Evolutionary conservation across 768 basidiomycete genomes (phyloP).

Genomic region (Rhizopogon rudus): DNA sequence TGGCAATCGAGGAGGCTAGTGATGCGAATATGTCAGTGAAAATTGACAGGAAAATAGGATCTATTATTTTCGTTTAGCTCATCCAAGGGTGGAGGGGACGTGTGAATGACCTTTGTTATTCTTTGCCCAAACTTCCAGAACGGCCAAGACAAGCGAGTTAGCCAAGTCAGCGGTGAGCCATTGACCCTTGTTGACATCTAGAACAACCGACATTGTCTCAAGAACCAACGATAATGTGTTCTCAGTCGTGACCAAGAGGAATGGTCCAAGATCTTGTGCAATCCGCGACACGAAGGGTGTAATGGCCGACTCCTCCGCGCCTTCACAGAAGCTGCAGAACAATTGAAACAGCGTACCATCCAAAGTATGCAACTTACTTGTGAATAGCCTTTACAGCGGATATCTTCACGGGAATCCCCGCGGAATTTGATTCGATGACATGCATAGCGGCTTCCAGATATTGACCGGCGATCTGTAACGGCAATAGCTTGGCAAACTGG

Average conservation of each 20-base stretch:
- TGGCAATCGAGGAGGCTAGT: constrained; percentile 56
- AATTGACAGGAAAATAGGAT: constrained; percentile 86
- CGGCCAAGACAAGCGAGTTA: constrained; percentile 55
- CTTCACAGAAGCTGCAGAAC: constrained; percentile 62
- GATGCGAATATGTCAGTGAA: constrained; percentile 75
- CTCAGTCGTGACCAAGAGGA: constrained; percentile 74
- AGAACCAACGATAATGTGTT: constrained; percentile 87
- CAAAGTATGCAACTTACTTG: constrained; percentile 54
- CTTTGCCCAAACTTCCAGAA: constrained; percentile 80
- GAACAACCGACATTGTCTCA: constrained; percentile 76
- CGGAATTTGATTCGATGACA: constrained; percentile 69
- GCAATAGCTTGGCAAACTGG: constrained; percentile 74
- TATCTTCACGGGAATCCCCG: constrained; percentile 85
- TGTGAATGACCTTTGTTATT: constrained; percentile 69
- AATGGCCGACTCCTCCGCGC: constrained; percentile 51
- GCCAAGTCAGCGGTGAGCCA: constrained; percentile 73
- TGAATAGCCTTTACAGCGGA: constrained; percentile 92
- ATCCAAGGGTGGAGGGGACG: background rate
- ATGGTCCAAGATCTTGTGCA: constrained; percentile 77
- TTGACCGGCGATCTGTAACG: constrained; percentile 67
- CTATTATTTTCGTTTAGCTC: constrained; percentile 32
- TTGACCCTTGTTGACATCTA: constrained; percentile 65
- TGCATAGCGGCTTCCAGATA: constrained; percentile 86
- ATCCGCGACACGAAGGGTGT: constrained; percentile 67
- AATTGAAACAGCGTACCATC: constrained; percentile 3